Conservation (phyloP, 2,329 filamentous ascomycete species). For the Epichloe aotearoae region DNA sequence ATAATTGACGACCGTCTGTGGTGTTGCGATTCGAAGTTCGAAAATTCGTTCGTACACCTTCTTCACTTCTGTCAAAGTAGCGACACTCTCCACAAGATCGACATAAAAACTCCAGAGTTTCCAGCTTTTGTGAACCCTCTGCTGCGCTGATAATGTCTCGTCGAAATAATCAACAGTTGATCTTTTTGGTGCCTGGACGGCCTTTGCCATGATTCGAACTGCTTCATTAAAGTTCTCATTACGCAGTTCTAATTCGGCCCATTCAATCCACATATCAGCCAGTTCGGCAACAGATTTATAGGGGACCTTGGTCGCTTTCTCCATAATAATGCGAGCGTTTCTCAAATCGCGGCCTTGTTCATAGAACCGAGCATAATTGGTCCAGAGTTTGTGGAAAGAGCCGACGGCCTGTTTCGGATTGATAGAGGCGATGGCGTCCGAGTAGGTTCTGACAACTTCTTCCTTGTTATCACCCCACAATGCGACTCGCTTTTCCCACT, state of each 20-base stretch:
- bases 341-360: constrained; percentile 73
- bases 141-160: constrained; percentile 83
- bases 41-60: constrained; percentile 97
- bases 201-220: constrained; percentile 91
- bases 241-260: constrained; percentile 95
- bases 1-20: constrained; percentile 97
- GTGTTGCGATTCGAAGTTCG: constrained; percentile 92
- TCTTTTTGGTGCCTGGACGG: constrained; percentile 88
- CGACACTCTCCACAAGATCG: constrained; percentile 89
- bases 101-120: constrained; percentile 99
- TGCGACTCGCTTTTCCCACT: constrained; percentile 95
- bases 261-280: constrained; percentile 97
- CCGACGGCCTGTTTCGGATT: constrained; percentile 90
- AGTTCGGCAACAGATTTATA: constrained; percentile 96
- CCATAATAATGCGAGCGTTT: constrained; percentile 84
- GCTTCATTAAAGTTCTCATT: constrained; percentile 94
- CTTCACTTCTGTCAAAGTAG: constrained; percentile 78
- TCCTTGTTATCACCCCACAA: constrained; percentile 88
- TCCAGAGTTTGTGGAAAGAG: constrained; percentile 88
- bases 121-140: constrained; percentile 97
- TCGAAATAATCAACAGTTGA: constrained; percentile 99
- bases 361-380: constrained; percentile 95
- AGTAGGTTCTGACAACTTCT: constrained; percentile 89
- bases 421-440: constrained; percentile 83
- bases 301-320: constrained; percentile 94